These are phyloP conservation scores for Nicotiana attenuata DNA, from an alignment of 257 asterid species.

Conservation along the genomic window DNA sequence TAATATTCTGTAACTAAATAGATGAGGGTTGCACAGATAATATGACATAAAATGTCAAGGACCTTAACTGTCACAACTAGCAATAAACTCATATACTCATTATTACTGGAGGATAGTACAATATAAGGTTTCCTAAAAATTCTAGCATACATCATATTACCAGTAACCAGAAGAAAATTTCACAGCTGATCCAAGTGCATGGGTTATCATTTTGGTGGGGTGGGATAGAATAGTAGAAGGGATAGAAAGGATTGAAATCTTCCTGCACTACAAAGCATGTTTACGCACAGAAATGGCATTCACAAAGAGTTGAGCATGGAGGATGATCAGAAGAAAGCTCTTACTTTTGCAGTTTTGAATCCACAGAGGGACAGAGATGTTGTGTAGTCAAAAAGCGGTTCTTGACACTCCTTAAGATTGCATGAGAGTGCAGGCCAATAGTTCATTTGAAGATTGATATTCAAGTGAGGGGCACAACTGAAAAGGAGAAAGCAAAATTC, in stretches of 20 bases:
- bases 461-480: conserved; percentile 82
- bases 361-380: conserved; percentile 60
- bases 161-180: too few relatives aligned
- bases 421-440: conserved; percentile 79
- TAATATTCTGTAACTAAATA: conserved; percentile 50
- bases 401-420: conserved; percentile 72
- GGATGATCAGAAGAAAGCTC: conserved; percentile 12
- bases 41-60: neutral
- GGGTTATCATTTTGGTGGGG: too few relatives aligned
- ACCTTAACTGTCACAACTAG: neutral
- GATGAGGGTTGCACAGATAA: conserved; percentile 41
- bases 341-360: conserved; percentile 61
- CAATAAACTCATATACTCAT: neutral
- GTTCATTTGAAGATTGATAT: conserved; percentile 86
- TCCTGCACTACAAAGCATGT: too few relatives aligned
- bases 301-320: too few relatives aligned
- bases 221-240: too few relatives aligned
- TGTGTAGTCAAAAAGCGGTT: conserved; percentile 63
- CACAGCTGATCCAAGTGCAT: too few relatives aligned
- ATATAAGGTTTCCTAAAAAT: too few relatives aligned
- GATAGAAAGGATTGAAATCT: too few relatives aligned
- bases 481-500: neutral
- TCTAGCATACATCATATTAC: too few relatives aligned
- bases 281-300: too few relatives aligned
- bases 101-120: neutral